A percentile compares a stretch with the other conserved stretches of the same genome.
Conservation (phyloP, 2,329 filamentous ascomycete species). For the Colletotrichum spinosum region DNA sequence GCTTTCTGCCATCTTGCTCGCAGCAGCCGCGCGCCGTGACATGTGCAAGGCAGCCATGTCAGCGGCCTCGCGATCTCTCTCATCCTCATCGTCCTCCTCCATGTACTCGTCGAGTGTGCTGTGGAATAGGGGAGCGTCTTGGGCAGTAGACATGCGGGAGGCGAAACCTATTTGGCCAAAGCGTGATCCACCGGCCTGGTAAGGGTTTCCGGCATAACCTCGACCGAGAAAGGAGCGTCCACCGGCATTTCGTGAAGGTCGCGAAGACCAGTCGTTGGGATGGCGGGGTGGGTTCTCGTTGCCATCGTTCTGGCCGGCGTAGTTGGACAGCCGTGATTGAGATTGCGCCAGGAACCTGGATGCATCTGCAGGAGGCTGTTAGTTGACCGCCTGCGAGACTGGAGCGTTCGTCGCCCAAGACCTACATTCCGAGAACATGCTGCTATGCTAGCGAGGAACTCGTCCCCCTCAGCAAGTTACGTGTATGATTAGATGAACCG, state of each 20-base stretch:
- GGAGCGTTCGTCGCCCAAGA: slow-evolving; percentile 39
- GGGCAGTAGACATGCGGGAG: slow-evolving; percentile 76
- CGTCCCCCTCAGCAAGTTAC: slow-evolving; percentile 31
- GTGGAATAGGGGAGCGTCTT: slow-evolving; percentile 93
- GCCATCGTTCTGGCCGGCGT: slow-evolving; percentile 68
- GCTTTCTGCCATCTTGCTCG: slow-evolving; percentile 85
- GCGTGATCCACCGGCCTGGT: slow-evolving; percentile 78
- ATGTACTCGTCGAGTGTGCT: slow-evolving; percentile 90
- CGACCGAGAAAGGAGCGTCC: slow-evolving; percentile 59
- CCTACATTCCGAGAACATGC: slow-evolving; percentile 84
- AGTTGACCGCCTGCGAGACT: slow-evolving; percentile 17
- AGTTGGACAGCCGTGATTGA: slow-evolving; percentile 85
- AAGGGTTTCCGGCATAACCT: slow-evolving; percentile 74
- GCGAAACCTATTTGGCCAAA: slow-evolving; percentile 80
- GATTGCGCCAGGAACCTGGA: slow-evolving; percentile 97
- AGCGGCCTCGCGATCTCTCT: slow-evolving; percentile 90
- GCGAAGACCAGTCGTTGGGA: slow-evolving; percentile 49
- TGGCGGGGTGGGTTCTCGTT: slow-evolving; percentile 50
- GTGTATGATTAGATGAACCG: slow-evolving; percentile 15
- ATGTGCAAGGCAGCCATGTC: slow-evolving; percentile 93
- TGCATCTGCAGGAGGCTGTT: slow-evolving; percentile 74
- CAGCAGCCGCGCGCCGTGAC: slow-evolving; percentile 88
- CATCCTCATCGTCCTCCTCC: slow-evolving; percentile 93
- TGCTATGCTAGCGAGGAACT: slow-evolving; percentile 39
- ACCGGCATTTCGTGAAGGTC: slow-evolving; percentile 45